Evolutionary conservation across 192 early-diverging fungal species (phyloP).

Genomic region (Rhizoclosmatium globosum): DNA sequence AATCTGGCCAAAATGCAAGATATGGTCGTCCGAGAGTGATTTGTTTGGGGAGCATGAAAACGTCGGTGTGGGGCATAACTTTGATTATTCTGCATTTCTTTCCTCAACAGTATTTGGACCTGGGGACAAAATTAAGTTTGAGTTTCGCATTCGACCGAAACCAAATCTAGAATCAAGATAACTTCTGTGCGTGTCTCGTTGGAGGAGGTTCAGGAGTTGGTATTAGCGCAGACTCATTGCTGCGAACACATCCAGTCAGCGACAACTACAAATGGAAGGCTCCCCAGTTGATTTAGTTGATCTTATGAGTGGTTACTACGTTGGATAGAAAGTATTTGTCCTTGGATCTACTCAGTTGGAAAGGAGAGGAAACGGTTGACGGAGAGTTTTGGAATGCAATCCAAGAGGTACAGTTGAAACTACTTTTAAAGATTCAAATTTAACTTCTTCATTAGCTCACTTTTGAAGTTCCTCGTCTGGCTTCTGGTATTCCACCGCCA

Average conservation of each 20-base stretch:
- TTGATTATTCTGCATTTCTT: constrained; percentile 23
- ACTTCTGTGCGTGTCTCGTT: constrained; percentile 32
- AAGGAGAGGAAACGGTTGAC: constrained; percentile 28
- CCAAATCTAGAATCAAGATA: constrained; percentile 9
- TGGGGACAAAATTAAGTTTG: constrained; percentile 24
- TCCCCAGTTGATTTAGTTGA: constrained; percentile 5
- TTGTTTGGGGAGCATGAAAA: background rate
- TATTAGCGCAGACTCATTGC: background rate
- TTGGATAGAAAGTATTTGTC: constrained; percentile 31
- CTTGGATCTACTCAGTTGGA: constrained; percentile 26
- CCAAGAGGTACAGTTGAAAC: constrained; percentile 22
- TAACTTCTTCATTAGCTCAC: constrained; percentile 17
- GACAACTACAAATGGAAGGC: background rate
- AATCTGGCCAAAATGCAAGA: background rate
- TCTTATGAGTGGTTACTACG: constrained; percentile 19
- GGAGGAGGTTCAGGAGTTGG: constrained; percentile 41
- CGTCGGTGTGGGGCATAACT: constrained; percentile 17
- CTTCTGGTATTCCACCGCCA: background rate
- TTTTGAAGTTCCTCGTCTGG: constrained; percentile 33
- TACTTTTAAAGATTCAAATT: background rate
- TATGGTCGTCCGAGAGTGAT: constrained; percentile 36
- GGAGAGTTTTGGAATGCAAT: constrained; percentile 38
- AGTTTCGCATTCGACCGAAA: constrained; percentile 28
- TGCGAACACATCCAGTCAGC: background rate
- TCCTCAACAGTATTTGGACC: constrained; percentile 32